Conservation (phyloP, 352 stramenopile genomes). For the Ophiocytium majus region DNA sequence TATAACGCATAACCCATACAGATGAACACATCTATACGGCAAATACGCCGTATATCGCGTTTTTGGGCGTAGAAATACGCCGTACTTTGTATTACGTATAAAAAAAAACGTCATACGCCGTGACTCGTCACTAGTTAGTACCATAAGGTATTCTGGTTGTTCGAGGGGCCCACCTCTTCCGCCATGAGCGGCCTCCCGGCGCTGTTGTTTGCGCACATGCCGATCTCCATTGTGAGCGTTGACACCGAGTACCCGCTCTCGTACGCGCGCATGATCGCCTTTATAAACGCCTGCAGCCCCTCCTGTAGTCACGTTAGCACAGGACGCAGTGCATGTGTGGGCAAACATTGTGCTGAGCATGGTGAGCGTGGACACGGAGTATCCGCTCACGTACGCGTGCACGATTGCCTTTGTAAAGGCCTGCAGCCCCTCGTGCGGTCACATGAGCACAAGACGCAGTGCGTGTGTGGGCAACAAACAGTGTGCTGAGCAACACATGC, state of each 20-base stretch:
- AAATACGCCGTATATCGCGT: too few species aligned
- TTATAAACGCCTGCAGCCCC: constrained; percentile 44
- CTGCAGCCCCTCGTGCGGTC: not conserved
- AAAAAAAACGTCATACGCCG: too few species aligned
- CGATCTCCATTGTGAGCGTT: constrained; percentile 40
- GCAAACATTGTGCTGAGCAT: not conserved
- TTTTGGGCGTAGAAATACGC: too few species aligned
- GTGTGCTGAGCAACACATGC: not conserved
- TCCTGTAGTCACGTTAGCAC: too few species aligned
- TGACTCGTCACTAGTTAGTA: too few species aligned
- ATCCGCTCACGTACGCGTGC: not conserved
- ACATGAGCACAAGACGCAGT: too few species aligned
- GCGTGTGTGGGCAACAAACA: not conserved
- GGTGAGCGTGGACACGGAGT: not conserved
- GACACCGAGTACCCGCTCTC: constrained; percentile 47
- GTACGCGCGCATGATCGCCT: constrained; percentile 43
- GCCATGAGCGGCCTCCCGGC: constrained; percentile 29
- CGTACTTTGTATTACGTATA: too few species aligned
- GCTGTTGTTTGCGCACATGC: constrained; percentile 16
- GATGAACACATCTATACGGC: too few species aligned
- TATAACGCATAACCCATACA: too few species aligned
- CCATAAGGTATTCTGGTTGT: too few species aligned
- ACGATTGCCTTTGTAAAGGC: not conserved
- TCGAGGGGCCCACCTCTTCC: constrained; percentile 31
- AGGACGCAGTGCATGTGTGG: too few species aligned